These are phyloP conservation scores for Vitis rupestris DNA, from an alignment of 164 flowering plant species.

Conservation along the genomic window DNA sequence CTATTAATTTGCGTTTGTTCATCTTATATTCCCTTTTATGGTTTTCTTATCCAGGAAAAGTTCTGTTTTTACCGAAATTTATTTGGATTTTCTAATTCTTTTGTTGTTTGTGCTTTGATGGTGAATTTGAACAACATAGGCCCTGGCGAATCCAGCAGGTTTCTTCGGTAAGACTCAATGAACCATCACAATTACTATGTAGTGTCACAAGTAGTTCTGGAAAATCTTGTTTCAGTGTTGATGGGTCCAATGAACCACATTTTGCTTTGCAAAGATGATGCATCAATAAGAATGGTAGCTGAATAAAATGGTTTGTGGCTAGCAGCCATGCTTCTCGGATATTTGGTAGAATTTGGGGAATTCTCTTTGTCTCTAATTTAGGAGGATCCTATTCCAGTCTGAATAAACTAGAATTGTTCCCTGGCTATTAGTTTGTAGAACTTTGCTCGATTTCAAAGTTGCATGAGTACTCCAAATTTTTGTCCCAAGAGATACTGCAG, in stretches of 20 bases:
- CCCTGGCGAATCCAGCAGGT: constrained; percentile 84
- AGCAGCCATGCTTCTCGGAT: no score
- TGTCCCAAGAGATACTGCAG: no score
- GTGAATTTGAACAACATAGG: constrained; percentile 39
- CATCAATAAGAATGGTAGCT: no score
- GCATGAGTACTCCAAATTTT: no score
- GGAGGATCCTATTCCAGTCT: no score
- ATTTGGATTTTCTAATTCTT: not conserved
- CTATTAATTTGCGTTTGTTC: not conserved
- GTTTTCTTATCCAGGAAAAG: not conserved
- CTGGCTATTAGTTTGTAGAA: no score
- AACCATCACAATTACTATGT: not conserved
- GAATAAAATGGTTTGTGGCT: no score
- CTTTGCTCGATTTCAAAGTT: no score
- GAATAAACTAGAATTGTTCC: no score
- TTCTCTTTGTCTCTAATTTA: no score
- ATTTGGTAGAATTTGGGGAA: no score
- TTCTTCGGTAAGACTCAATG: constrained; percentile 63
- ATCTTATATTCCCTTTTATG: not conserved
- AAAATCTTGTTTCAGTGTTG: not conserved
- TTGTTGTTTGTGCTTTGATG: constrained; percentile 11
- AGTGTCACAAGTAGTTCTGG: not conserved
- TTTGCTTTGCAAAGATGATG: no score
- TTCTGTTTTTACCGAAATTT: not conserved
- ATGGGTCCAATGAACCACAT: not conserved